A percentile compares a stretch with the other conserved stretches of the same genome.
Conservation (phyloP, 1,139 yeast genomes). For the Saccharomycopsis crataegensis region DNA sequence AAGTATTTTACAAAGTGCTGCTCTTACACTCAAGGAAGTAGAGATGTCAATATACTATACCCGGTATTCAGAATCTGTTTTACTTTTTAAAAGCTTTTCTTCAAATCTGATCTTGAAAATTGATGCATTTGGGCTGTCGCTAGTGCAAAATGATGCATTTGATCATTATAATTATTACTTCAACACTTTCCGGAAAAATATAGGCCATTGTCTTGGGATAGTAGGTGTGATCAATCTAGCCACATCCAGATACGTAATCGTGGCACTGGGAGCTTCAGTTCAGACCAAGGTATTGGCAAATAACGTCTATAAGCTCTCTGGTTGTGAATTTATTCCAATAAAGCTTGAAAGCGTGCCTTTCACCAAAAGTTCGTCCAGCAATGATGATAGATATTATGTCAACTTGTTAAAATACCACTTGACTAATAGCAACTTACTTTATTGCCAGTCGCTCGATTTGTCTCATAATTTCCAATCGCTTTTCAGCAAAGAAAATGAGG, state of each 20-base stretch:
- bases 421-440: constrained; percentile 51
- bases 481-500: not conserved
- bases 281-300: constrained; percentile 1
- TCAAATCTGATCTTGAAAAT: constrained; percentile 8
- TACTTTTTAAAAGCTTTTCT: constrained; percentile 11
- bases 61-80: constrained; percentile 13
- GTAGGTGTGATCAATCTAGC: constrained; percentile 11
- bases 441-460: constrained; percentile 54
- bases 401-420: constrained; percentile 50
- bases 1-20: no score
- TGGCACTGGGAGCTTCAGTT: constrained; percentile 2
- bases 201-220: constrained; percentile 18
- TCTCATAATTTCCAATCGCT: constrained; percentile 54
- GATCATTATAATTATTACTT: constrained; percentile 15
- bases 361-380: constrained; percentile 36
- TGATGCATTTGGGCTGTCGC: constrained; percentile 6
- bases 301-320: constrained; percentile 6
- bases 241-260: constrained; percentile 6
- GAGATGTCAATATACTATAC: constrained; percentile 12
- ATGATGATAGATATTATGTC: constrained; percentile 46
- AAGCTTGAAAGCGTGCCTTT: not conserved
- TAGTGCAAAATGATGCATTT: not conserved
- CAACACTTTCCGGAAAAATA: constrained; percentile 8
- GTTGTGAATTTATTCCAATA: constrained; percentile 13
- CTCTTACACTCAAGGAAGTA: no score